These are phyloP conservation scores for Paramecium sexaurelia DNA, from an alignment of 73 alveolate genomes.

Conservation along the genomic window DNA sequence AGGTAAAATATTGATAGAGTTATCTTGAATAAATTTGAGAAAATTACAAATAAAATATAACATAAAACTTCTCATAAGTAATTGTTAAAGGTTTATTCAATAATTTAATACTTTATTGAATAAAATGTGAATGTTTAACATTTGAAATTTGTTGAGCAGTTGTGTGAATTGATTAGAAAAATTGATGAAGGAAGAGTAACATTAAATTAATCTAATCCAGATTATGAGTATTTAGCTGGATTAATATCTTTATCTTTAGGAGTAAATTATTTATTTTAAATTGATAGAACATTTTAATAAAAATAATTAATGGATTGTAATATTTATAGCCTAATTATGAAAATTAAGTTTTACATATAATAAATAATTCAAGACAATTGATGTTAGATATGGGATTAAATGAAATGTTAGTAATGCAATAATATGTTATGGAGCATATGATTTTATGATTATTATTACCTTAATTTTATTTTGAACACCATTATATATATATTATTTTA, in stretches of 20 bases:
- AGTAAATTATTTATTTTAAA: background rate
- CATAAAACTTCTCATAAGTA: background rate
- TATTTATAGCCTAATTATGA: background rate
- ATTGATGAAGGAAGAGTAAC: background rate
- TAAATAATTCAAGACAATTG: background rate
- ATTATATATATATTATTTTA: background rate
- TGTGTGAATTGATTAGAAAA: background rate
- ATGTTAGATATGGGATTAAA: slow-evolving; percentile 6
- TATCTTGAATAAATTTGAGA: background rate
- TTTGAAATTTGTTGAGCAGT: background rate
- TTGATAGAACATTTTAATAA: background rate
- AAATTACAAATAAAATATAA: background rate
- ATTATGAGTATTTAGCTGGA: background rate
- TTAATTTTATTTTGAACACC: slow-evolving; percentile 35
- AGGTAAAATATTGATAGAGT: background rate
- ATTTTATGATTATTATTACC: slow-evolving; percentile 24
- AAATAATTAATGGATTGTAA: background rate
- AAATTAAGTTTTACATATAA: background rate
- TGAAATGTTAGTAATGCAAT: background rate
- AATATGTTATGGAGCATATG: background rate
- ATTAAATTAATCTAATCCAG: background rate
- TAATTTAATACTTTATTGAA: slow-evolving; percentile 9
- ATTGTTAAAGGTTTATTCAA: background rate
- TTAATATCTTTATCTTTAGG: background rate
- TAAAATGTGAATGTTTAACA: background rate